Evolutionary conservation across 1,284 basidiomycete genomes (phyloP).

Genomic region (Fistulinella cinereoalba): DNA sequence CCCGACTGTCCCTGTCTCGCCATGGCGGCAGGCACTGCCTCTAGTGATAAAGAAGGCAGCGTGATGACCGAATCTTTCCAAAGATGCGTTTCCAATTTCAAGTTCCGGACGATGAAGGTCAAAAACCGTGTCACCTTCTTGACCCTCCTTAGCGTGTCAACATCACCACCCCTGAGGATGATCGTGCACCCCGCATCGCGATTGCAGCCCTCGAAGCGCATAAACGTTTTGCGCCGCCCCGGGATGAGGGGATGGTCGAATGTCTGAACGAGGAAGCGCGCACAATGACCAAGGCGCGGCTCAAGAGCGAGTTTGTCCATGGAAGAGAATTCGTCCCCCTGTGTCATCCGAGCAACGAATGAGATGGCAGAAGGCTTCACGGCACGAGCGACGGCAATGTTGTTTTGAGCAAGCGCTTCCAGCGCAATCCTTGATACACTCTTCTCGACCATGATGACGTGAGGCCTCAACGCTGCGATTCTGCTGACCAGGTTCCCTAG

Average conservation of each 20-base stretch:
- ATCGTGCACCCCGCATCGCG: slow-evolving; percentile 93
- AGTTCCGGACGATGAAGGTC: slow-evolving; percentile 86
- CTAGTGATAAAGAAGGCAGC: slow-evolving; percentile 61
- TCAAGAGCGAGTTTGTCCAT: slow-evolving; percentile 93
- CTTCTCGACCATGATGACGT: slow-evolving; percentile 90
- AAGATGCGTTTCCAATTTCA: slow-evolving; percentile 92
- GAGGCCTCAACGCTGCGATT: slow-evolving; percentile 87
- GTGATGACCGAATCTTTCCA: slow-evolving; percentile 93
- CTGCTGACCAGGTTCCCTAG: slow-evolving; percentile 86
- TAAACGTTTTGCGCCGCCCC: slow-evolving; percentile 89
- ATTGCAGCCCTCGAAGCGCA: slow-evolving; percentile 96
- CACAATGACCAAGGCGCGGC: slow-evolving; percentile 87
- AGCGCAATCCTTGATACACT: slow-evolving; percentile 91
- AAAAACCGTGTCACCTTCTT: slow-evolving; percentile 94
- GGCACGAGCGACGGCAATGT: slow-evolving; percentile 87
- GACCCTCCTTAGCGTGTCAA: slow-evolving; percentile 75
- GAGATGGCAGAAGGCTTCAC: slow-evolving; percentile 89
- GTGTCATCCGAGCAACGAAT: slow-evolving; percentile 90
- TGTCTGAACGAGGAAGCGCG: slow-evolving; percentile 87
- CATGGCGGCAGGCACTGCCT: slow-evolving; percentile 55
- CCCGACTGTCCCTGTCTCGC: slow-evolving; percentile 19
- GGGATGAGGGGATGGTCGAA: slow-evolving; percentile 93
- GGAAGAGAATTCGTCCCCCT: slow-evolving; percentile 92
- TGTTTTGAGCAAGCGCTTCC: slow-evolving; percentile 83
- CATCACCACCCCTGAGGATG: slow-evolving; percentile 85